Evolutionary conservation across 192 early-diverging fungal species (phyloP), one percentile per base, ranked within the genome.

Genomic region (Dimargaris verticillata): DNA sequence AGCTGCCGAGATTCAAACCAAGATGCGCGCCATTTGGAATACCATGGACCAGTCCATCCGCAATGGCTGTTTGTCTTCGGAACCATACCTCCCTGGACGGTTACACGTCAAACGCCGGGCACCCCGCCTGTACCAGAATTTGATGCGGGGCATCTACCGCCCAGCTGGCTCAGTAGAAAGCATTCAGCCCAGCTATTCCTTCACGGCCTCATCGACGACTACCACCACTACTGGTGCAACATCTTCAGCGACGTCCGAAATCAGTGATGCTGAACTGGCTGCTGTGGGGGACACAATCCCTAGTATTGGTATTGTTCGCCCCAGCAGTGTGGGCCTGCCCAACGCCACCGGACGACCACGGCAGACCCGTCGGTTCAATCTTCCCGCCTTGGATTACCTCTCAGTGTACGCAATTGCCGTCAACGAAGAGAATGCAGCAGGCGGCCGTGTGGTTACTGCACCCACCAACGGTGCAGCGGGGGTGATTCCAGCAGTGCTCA

Each of bases 391-490:
- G 12, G 93, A 97, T 64, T 93, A 89, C 67, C 72, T 97, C 2
- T 88, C 86, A 1, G 82, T 93, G 9, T 97, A 94, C 53, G 93
- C 93, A 29, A 88, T 97, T 63, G 90, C 93, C 15, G 93, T 97
- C 26, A 97, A 97, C 61, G 93, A 97, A 71, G 89, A 86, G 73
- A 89, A 91, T 64, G 86, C 85, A 7, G 76, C 81, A 11, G 83
- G 86, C 55, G 86, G 88, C 17, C 80, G 88, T 22, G 87, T 94
- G 10, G 89, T 92, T 1, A 93, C 93, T 10, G 91, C 93, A 3
- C 93, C 93, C 11, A 97, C 93, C 7, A 97, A 97, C 69, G 93
- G 93, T 5, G 89, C 93, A 18, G 91, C 91, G 5, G 93, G 93
- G 38, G 87, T 88, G 5, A 93, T 97, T 63, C 93, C 93, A 9